Base-by-base conservation (phyloP, 2,329 filamentous ascomycete genomes). In the Diaporthe citri region DNA sequence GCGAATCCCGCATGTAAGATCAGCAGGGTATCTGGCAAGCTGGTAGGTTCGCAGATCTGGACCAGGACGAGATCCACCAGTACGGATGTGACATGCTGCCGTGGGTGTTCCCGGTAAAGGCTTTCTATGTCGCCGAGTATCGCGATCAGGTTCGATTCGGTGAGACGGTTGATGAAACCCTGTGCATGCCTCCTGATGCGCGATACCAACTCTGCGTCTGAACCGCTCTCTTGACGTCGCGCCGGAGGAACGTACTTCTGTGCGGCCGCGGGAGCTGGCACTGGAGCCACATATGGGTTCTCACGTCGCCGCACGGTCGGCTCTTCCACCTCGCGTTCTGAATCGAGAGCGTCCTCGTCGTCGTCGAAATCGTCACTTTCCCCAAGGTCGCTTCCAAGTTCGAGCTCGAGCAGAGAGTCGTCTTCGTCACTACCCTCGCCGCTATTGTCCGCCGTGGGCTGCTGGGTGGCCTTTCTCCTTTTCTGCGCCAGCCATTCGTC, bases 1-100 rank as follows among this genome's bases (percentile, higher is more conserved):
- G 96, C 91, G 81, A 98, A 98, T 6, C 95, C 96, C 51, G 96
- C 95, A 74, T 95, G 93, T 15, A 98, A 90, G 70, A 98, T 95
- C 72, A 98, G 91, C 79, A 98, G 97, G 0, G 96, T 97, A 79
- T 98, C 96, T 7, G 94, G 92, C 2, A 98, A 87, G 57, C 88
- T 91, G 34, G 95, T 94, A 9, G 92, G 90, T 79, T 97, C 95
- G 79, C 92, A 93, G 41, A 98, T 90, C 75, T 97, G 90, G n/a
- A 91, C 90, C 76, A 98, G 88, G 0, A 98, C 86, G 1, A 96
- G 87, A 76, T 96, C 92, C 4, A 96, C 91, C 2, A 98, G 86
- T 0, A 92, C 93, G 1, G 94, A 92, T 0, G 95, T 98, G 60
- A 98, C 95, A 80, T 96, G 92, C 76, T 97, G 95, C n/a, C 97